Conservation (phyloP, 305 asterid species). For the Fraxinus floribunda region DNA sequence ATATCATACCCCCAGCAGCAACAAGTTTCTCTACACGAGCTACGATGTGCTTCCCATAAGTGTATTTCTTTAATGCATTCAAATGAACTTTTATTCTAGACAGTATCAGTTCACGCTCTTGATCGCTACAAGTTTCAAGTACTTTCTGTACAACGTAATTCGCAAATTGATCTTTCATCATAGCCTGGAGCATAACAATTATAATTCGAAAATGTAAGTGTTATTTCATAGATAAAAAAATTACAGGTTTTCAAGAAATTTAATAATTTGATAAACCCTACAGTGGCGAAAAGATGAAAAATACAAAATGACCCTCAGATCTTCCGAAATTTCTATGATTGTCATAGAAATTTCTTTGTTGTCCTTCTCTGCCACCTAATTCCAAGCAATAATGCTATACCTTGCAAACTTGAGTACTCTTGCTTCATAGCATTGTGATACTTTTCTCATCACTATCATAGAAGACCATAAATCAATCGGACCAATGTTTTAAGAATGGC, state of each 20-base stretch:
- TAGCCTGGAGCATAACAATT: conserved; percentile 45
- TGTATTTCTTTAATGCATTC: conserved; percentile 67
- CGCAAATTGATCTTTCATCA: conserved; percentile 75
- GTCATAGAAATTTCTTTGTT: background rate
- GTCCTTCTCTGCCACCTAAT: background rate
- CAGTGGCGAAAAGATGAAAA: background rate
- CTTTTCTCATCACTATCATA: background rate
- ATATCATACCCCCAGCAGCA: conserved; percentile 57
- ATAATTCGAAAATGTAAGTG: background rate
- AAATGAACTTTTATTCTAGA: conserved; percentile 62
- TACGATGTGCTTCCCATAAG: conserved; percentile 67
- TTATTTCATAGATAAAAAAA: background rate
- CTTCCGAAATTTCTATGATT: background rate
- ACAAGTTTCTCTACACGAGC: conserved; percentile 74
- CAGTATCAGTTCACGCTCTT: conserved; percentile 60
- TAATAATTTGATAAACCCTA: background rate
- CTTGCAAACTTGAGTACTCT: background rate
- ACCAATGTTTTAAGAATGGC: background rate
- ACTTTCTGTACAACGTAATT: conserved; percentile 69
- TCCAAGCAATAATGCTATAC: background rate
- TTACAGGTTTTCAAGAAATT: background rate
- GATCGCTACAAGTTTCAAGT: conserved; percentile 68
- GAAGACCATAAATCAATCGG: background rate
- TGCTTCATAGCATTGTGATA: background rate
- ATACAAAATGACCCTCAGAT: background rate